Percentiles rank a stretch among this genome's conserved stretches.
Conservation (phyloP, 164 flowering plant species). For the Vitis labrusca region DNA sequence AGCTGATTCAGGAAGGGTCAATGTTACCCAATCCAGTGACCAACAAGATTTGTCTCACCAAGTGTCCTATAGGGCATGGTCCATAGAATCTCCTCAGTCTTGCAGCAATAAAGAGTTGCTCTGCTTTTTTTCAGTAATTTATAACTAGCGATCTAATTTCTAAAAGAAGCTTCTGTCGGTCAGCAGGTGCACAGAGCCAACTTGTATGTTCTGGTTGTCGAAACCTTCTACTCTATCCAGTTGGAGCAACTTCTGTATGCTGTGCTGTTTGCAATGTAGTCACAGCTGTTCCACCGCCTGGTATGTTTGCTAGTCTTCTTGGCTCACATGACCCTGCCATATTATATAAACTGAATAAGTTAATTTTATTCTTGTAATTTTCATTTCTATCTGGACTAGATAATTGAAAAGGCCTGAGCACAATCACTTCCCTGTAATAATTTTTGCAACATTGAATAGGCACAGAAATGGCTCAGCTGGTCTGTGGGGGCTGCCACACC, state of each 20-base stretch:
- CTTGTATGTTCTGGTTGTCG: conserved; percentile 94
- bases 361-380: not conserved
- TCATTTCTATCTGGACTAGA: not conserved
- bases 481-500: conserved; percentile 92
- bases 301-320: conserved; percentile 27
- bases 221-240: conserved; percentile 78
- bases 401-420: no score
- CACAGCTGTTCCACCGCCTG: conserved; percentile 89
- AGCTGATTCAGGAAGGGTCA: no score
- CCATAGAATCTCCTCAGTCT: no score
- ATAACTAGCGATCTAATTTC: not conserved
- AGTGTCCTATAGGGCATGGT: no score
- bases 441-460: conserved; percentile 38
- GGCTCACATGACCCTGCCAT: not conserved
- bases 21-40: no score
- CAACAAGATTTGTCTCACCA: no score
- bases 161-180: not conserved
- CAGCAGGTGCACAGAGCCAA: conserved; percentile 76
- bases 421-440: no score
- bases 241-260: conserved; percentile 87
- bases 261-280: conserved; percentile 97
- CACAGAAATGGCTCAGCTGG: conserved; percentile 91
- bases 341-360: not conserved
- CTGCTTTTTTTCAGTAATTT: not conserved
- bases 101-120: no score